phyloP scores from a whole-genome alignment of 2,329 filamentous ascomycete species.

The Colletotrichum falcatum region DNA sequence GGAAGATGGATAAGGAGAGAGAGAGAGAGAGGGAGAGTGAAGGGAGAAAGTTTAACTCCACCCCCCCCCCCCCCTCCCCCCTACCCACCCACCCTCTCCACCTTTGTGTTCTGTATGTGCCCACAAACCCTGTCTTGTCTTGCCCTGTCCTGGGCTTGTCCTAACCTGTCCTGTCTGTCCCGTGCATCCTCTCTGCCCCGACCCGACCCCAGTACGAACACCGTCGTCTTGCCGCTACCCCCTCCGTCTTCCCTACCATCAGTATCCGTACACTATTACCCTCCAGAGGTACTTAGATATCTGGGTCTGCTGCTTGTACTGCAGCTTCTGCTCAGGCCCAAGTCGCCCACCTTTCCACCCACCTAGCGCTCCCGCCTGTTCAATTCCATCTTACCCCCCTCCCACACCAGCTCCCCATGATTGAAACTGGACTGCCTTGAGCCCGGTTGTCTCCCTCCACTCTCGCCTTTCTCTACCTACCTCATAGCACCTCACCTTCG shows the following conservation, averaged over 20 bases:
- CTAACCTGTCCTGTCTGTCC: slow-evolving; percentile 14
- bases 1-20: neutral
- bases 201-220: slow-evolving; percentile 21
- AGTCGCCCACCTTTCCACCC: slow-evolving; percentile 16
- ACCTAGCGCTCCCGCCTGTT: slow-evolving; percentile 36
- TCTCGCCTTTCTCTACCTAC: slow-evolving; percentile 19
- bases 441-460: slow-evolving; percentile 21
- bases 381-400: slow-evolving; percentile 43
- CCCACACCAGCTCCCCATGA: slow-evolving; percentile 39
- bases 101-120: slow-evolving; percentile 18
- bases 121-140: slow-evolving; percentile 34
- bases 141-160: slow-evolving; percentile 38
- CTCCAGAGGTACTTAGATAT: neutral
- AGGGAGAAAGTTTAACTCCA: slow-evolving; percentile 13
- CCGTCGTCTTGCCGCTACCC: slow-evolving; percentile 20
- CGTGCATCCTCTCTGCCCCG: neutral
- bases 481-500: too few species aligned
- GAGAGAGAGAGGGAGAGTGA: neutral
- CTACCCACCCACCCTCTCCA: too few species aligned
- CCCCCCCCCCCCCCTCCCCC: slow-evolving; percentile 7
- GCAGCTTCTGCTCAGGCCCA: slow-evolving; percentile 30
- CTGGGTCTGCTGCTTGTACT: neutral
- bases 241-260: neutral
- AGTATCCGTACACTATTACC: neutral
- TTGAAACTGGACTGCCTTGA: slow-evolving; percentile 35